These are phyloP conservation scores for Passiflora organensis DNA, from an alignment of 345 rosid genomes.

Conservation along the genomic window DNA sequence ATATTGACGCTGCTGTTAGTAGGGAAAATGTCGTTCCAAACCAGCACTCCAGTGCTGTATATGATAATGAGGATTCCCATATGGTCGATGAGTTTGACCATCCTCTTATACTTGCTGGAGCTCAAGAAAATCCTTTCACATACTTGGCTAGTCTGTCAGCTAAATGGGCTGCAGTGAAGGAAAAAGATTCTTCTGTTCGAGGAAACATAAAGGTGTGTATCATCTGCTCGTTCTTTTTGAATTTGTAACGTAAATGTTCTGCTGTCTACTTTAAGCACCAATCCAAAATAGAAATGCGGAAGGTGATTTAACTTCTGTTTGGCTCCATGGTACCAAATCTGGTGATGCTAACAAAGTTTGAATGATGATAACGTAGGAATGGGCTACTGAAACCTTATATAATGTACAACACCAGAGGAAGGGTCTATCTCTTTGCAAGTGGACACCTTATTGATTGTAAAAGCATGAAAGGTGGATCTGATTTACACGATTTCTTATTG, in stretches of 20 bases:
- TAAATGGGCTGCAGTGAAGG: slow-evolving; percentile 66
- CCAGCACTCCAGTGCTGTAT: slow-evolving; percentile 18
- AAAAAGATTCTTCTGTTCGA: slow-evolving; percentile 37
- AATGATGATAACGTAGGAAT: too few relatives aligned
- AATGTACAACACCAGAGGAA: too few relatives aligned
- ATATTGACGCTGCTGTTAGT: slow-evolving; percentile 24
- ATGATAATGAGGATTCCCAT: slow-evolving; percentile 28
- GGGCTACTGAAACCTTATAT: too few relatives aligned
- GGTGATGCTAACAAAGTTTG: too few relatives aligned
- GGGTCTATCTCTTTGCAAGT: too few relatives aligned
- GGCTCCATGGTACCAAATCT: too few relatives aligned
- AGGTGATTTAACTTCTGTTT: too few relatives aligned
- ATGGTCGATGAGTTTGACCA: slow-evolving; percentile 46
- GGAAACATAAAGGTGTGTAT: slow-evolving; percentile 72
- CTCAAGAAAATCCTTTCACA: slow-evolving; percentile 68
- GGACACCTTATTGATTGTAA: too few relatives aligned
- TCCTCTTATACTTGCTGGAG: slow-evolving; percentile 44
- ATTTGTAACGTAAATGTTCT: not conserved
- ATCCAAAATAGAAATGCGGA: too few relatives aligned
- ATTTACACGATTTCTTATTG: too few relatives aligned
- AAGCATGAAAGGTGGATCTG: too few relatives aligned
- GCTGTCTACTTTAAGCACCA: not conserved
- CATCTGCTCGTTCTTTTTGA: not conserved
- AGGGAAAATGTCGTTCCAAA: slow-evolving; percentile 20
- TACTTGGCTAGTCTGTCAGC: slow-evolving; percentile 80